Base-by-base conservation (phyloP, 176 grass and related monocot genomes). In the Zea luxurians region DNA sequence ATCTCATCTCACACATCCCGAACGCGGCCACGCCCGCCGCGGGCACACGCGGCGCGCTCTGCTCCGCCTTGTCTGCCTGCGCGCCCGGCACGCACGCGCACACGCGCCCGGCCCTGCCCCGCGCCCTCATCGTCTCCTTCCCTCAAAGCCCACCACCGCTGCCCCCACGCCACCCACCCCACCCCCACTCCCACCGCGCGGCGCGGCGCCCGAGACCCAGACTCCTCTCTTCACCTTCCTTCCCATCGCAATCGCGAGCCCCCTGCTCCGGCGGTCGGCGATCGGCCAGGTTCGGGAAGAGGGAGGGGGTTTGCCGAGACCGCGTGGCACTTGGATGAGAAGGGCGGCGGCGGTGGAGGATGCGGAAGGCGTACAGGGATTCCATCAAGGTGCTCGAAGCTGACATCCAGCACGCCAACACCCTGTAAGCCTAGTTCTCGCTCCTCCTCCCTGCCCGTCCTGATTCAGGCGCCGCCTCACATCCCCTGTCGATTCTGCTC, bases 361-460 rank as follows among this genome's bases (percentile, higher is more conserved):
- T 93, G 93, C 81, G 86, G 80, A 93, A 93, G 80, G 89, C 88
- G 66, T 97, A 93, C 90, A 97, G 83, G 93, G 88, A 97, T 41
- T 97, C 90, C 61, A 78, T 97, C 80, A 97, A 97, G 88, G 78
- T 90, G 79, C 90, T 93, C n/a, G 90, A 97, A 93, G 93, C 93
- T 87, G 90, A 93, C 83, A 97, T 97, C 83, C 86, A 93, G 85
- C 88, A 97, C 74, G 88, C 90, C 77, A 97, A 97, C 84, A 84
- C 83, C 58, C 84, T 97, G 93, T 97, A 82, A 91, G 79, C 61
- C 12, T 59, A 59, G 53, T 4, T n/a, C 17, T 18, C 10, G 9
- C 40, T 13, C 13, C 15, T 4, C 40, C 35, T 0, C 8, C 1
- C 17, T 4, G 7, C 35, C 66, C 38, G 36, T 41, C 64, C 50